Evolutionary conservation across 2,329 filamentous ascomycete species (phyloP).

Genomic region (Mollisia scopiformis): DNA sequence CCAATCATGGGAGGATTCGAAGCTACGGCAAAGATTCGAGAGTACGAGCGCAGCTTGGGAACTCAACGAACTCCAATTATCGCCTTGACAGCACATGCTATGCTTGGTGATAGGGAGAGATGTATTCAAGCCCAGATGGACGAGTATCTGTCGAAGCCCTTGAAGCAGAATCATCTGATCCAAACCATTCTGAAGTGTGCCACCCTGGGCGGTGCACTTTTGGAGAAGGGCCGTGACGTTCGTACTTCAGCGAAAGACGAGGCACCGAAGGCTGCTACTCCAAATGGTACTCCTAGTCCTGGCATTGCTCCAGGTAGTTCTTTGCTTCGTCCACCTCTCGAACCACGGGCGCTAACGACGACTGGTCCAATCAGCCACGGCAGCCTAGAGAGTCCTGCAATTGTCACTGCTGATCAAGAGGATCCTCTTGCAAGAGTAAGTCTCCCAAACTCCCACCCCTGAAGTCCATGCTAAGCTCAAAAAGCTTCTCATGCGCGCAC

Average conservation of each 20-base stretch:
- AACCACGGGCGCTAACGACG: constrained; percentile 71
- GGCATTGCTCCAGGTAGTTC: constrained; percentile 22
- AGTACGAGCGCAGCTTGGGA: constrained; percentile 84
- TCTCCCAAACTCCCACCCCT: constrained; percentile 11
- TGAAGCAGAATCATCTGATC: constrained; percentile 96
- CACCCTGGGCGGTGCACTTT: constrained; percentile 81
- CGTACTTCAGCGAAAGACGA: constrained; percentile 39
- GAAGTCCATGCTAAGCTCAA: constrained; percentile 21
- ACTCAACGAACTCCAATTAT: constrained; percentile 91
- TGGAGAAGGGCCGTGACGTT: constrained; percentile 74
- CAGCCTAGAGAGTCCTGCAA: constrained; percentile 63
- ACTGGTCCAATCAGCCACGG: constrained; percentile 59
- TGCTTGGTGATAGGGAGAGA: constrained; percentile 97
- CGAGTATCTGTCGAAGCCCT: constrained; percentile 94
- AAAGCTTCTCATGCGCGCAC: constrained; percentile 39
- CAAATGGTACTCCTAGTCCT: constrained; percentile 22
- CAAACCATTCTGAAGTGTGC: constrained; percentile 97
- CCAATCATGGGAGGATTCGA: constrained; percentile 99
- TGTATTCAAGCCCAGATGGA: constrained; percentile 99
- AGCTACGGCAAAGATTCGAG: constrained; percentile 92
- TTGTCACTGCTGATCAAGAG: constrained; percentile 61
- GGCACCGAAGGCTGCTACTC: constrained; percentile 18
- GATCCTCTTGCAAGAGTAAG: constrained; percentile 48
- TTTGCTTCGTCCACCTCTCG: constrained; percentile 51
- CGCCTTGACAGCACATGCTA: constrained; percentile 94